A percentile compares a stretch with the other conserved stretches of the same genome.
phyloP scores from a whole-genome alignment of 441 rosid genomes.

The Jatropha podagrica region DNA sequence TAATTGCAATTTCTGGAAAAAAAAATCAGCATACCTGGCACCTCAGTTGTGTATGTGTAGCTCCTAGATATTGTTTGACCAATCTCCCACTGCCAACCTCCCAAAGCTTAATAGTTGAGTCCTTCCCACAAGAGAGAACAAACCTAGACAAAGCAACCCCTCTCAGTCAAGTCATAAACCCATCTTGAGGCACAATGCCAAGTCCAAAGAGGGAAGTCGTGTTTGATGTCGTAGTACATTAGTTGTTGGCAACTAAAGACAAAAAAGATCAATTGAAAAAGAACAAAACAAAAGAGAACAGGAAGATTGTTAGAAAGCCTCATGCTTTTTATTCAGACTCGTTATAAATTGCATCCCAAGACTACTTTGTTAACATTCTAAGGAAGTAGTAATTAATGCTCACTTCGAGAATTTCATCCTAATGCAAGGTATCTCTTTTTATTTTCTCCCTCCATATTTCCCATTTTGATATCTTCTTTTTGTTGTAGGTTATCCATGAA shows the following conservation, averaged over 20 bases:
- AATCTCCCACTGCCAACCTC: constrained; percentile 77
- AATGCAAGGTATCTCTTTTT: not conserved
- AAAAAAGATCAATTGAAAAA: not conserved
- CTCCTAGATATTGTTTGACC: constrained; percentile 77
- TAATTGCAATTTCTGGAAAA: not conserved
- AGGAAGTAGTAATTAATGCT: not conserved
- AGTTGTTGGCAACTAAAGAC: not conserved
- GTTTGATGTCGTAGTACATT: not conserved
- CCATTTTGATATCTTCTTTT: not conserved
- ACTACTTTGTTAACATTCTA: not conserved
- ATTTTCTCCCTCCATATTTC: not conserved
- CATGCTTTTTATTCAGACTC: not conserved
- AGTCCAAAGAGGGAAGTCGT: not conserved
- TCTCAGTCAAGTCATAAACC: constrained; percentile 13
- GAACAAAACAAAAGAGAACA: not conserved
- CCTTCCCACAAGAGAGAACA: constrained; percentile 83
- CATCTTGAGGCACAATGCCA: constrained; percentile 6
- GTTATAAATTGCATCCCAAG: not conserved
- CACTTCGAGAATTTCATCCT: not conserved
- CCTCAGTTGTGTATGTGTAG: constrained; percentile 56
- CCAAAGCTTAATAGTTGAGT: constrained; percentile 79
- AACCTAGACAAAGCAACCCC: constrained; percentile 43
- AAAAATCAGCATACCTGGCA: constrained; percentile 55
- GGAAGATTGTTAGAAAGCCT: not conserved
- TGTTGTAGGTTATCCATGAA: not conserved